Conservation (phyloP, 805 yeast species). For the Candida sithepensis region DNA sequence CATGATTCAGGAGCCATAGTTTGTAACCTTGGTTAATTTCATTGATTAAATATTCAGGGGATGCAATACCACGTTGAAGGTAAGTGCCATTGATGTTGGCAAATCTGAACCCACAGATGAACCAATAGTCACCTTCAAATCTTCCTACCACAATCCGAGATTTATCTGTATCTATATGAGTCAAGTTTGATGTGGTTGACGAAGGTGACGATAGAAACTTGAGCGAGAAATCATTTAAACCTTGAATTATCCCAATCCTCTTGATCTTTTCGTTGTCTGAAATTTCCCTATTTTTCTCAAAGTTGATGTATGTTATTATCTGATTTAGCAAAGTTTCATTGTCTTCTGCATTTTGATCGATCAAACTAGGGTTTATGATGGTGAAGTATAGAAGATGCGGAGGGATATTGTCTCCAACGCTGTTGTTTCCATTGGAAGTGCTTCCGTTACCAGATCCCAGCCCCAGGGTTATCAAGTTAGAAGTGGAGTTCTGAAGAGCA, state of each 20-base stretch:
- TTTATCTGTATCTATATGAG: conserved; percentile 31
- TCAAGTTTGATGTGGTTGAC: conserved; percentile 1
- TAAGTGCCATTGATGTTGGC: conserved; percentile 11
- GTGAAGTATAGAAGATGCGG: conserved; percentile 21
- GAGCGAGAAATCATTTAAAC: conserved; percentile 24
- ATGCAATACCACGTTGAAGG: conserved; percentile 27
- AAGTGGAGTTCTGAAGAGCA: conserved; percentile 18
- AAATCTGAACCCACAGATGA: conserved; percentile 27
- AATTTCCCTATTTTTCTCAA: conserved; percentile 15
- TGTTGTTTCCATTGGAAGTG: background rate
- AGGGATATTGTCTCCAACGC: background rate
- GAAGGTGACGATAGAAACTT: conserved; percentile 16
- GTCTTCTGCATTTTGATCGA: conserved; percentile 16
- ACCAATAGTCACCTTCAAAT: conserved; percentile 32
- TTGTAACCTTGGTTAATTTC: conserved; percentile 30
- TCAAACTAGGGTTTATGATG: conserved; percentile 19
- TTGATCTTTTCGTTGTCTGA: conserved; percentile 20
- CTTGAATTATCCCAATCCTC: conserved; percentile 26
- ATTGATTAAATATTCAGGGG: conserved; percentile 31
- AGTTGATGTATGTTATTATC: conserved; percentile 22
- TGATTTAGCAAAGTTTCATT: conserved; percentile 20
- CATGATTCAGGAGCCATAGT: conserved; percentile 33
- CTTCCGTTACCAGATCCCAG: background rate
- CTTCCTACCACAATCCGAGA: conserved; percentile 30
- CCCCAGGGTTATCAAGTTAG: conserved; percentile 9